Conservation (phyloP, 2,329 filamentous ascomycete genomes). For the Leptosphaerulina australis region DNA sequence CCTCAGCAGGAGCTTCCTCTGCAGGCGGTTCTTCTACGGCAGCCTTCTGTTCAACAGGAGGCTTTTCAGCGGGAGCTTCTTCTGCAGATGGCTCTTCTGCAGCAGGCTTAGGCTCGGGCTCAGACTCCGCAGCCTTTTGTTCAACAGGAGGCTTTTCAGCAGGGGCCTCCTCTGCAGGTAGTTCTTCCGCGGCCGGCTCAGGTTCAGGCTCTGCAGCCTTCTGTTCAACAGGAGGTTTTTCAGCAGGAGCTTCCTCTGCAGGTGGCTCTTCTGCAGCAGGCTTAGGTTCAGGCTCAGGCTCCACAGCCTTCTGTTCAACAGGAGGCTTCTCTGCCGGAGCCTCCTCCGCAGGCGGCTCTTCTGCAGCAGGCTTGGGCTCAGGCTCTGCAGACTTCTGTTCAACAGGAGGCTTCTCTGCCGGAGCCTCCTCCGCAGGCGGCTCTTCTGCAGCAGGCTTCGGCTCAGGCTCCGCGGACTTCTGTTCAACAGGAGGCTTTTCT, state of each 20-base stretch:
- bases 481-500: background rate
- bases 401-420: background rate
- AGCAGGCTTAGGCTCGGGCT: too few species aligned
- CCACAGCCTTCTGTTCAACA: background rate
- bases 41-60: background rate
- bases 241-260: background rate
- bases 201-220: background rate
- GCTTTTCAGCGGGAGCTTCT: background rate
- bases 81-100: background rate
- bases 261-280: background rate
- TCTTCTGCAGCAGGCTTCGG: background rate
- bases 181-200: background rate
- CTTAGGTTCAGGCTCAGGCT: background rate
- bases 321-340: background rate
- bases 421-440: background rate
- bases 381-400: background rate
- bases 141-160: background rate
- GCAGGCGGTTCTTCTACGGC: background rate
- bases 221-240: too few species aligned
- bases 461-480: background rate
- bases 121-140: background rate
- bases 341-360: background rate
- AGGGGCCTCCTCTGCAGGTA: background rate
- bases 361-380: background rate
- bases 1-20: background rate